A percentile compares a stretch with the other conserved stretches of the same genome.
Evolutionary conservation across 495 filamentous ascomycete genomes (phyloP).

Genomic region (Trichocladium uniseriatum): DNA sequence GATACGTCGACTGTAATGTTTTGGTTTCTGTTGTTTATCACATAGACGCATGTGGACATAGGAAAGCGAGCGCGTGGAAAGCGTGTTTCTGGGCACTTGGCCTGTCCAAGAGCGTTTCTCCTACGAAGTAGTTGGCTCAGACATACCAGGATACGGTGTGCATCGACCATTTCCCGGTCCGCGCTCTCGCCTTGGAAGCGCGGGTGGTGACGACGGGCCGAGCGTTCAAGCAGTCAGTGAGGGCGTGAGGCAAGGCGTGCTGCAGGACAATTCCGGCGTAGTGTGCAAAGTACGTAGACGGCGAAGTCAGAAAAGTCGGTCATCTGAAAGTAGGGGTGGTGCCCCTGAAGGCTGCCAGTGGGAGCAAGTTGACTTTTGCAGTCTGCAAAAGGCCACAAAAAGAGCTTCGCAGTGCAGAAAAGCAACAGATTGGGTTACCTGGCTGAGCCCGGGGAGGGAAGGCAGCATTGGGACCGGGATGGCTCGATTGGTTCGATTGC

Average conservation of each 20-base stretch:
- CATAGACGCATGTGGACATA: not conserved
- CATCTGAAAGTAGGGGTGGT: too few relatives aligned
- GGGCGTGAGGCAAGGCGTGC: not conserved
- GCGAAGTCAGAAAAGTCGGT: too few relatives aligned
- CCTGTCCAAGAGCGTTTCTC: not conserved
- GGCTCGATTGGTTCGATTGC: too few relatives aligned
- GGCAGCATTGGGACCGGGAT: too few relatives aligned
- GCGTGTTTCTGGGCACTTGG: slow-evolving; percentile 1
- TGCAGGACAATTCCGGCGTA: too few relatives aligned
- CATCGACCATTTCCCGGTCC: not conserved
- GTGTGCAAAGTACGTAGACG: too few relatives aligned
- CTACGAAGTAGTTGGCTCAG: slow-evolving; percentile 4
- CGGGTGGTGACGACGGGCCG: not conserved
- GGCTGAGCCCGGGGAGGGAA: too few relatives aligned
- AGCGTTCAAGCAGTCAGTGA: not conserved
- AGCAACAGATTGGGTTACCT: too few relatives aligned
- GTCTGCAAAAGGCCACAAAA: too few relatives aligned
- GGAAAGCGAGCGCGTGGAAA: not conserved
- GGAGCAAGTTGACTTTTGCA: too few relatives aligned
- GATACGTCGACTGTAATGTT: not conserved
- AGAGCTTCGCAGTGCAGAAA: too few relatives aligned
- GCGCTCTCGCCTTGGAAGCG: not conserved
- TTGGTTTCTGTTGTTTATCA: not conserved
- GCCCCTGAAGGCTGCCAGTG: too few relatives aligned
- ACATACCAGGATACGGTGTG: not conserved